Conservation (phyloP, 257 asterid genomes). For the Verbena officinalis region DNA sequence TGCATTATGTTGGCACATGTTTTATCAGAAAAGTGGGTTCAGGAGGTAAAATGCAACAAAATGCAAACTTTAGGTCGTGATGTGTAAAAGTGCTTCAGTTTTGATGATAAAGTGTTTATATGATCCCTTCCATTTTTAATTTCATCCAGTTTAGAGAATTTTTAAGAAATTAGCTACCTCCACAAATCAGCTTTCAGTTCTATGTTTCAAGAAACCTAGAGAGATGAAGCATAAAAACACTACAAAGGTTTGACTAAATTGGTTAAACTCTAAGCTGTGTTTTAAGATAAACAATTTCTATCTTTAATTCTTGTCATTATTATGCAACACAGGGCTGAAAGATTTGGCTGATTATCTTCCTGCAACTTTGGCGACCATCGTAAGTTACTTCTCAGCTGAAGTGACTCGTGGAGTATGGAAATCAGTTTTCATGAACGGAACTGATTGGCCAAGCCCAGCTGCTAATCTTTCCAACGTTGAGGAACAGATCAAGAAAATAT, state of each 20-base stretch:
- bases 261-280: background rate
- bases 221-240: slow-evolving; percentile 1
- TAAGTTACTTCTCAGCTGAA: slow-evolving; percentile 97
- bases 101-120: no score
- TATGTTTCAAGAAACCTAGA: slow-evolving; percentile 4
- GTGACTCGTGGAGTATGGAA: slow-evolving; percentile 99
- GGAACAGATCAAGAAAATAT: slow-evolving; percentile 89
- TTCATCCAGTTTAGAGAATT: background rate
- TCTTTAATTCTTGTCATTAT: background rate
- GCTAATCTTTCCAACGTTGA: slow-evolving; percentile 88
- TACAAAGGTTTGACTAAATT: background rate
- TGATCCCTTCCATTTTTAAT: background rate
- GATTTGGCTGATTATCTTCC: slow-evolving; percentile 98
- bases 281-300: no score
- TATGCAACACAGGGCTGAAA: slow-evolving; percentile 68
- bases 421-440: slow-evolving; percentile 92
- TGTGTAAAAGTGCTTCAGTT: no score
- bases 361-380: slow-evolving; percentile 93
- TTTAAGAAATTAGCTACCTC: background rate
- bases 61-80: no score
- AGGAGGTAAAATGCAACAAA: no score
- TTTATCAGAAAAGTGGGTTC: no score
- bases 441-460: slow-evolving; percentile 99
- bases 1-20: no score
- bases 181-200: background rate